Base-by-base conservation (phyloP, 495 filamentous ascomycete species). In the Tuber magnatum region DNA sequence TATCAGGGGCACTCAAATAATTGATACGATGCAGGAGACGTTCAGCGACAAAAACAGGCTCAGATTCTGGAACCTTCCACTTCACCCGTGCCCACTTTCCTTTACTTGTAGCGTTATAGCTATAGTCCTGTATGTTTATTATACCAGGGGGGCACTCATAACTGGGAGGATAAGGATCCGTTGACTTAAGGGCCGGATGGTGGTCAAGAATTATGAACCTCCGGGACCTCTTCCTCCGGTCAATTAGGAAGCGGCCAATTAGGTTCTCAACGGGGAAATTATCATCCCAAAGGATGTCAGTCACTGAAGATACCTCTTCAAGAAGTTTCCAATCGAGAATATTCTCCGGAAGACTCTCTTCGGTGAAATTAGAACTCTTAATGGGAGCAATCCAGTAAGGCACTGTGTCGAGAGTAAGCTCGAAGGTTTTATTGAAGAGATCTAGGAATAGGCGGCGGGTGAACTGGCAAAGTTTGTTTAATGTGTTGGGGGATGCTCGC, bases 381-480 rank as follows among this genome's bases (percentile, higher is more conserved):
- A 89, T 83, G 8, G 95, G 95, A 8, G 88, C 91, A 61, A 98
- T 83, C 87, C 94, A 97, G 83, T 97, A 99, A 0, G 93, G 90
- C 81, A 96, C 90, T 24, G 89, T 88, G 14, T 87, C 85, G 0
- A 85, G 71, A 42, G 90, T 86, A 0, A 86, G 79, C 51, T 91
- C 90, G 80, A 92, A 99, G 7, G 85, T 86, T 83, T 99, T 99
- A 77, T 92, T 93, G 83, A 97, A 99, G 0, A 97, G 84, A 81
- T 97, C 93, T n/a, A 88, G 85, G 80, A 94, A 97, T 5, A 96
- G 82, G 14, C 87, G 87, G 46, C 94, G 84, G 0, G 92, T 97
- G 78, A 96, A 94, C 2, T 81, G 80, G 32, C 88, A 90, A 51
- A 98, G 77, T 16, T 83, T 80, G 8, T 86, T 81, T 8, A 92